Evolutionary conservation across 169 alveolate species (phyloP).

Genomic region (Cryptosporidium canis): DNA sequence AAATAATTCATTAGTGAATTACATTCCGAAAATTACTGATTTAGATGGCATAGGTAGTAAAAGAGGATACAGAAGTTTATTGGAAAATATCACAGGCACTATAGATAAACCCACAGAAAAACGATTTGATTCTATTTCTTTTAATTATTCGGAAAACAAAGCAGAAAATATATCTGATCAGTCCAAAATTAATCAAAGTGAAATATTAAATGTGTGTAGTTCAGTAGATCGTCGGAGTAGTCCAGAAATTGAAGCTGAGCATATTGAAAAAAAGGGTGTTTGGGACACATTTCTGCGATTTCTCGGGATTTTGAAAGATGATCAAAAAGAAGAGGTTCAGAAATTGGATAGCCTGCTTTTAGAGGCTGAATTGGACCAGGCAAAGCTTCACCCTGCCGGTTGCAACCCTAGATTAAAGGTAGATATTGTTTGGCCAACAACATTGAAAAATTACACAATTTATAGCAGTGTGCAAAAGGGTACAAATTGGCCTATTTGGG

Average conservation of each 20-base stretch:
- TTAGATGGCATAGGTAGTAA: background rate
- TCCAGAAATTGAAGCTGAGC: background rate
- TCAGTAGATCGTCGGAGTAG: background rate
- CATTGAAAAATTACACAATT: conserved; percentile 17
- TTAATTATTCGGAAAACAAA: conserved; percentile 14
- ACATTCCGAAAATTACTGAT: background rate
- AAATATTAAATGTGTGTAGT: background rate
- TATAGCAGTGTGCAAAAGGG: conserved; percentile 38
- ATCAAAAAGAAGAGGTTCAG: background rate
- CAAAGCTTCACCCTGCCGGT: conserved; percentile 51
- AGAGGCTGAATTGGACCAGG: conserved; percentile 46
- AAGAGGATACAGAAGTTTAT: background rate
- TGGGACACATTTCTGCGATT: conserved; percentile 30
- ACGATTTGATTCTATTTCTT: background rate
- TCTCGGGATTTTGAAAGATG: conserved; percentile 9
- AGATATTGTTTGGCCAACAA: conserved; percentile 29
- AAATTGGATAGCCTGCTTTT: conserved; percentile 40
- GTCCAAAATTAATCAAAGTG: background rate
- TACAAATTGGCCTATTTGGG: conserved; percentile 81
- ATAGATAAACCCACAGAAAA: background rate
- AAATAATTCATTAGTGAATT: background rate
- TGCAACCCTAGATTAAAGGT: conserved; percentile 58
- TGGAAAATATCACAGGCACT: background rate
- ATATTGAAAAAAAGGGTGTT: background rate
- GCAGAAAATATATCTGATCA: background rate